Percentiles rank a stretch among this genome's conserved stretches.
Conservation (phyloP, 441 rosid species). For the Daphne laureola region DNA sequence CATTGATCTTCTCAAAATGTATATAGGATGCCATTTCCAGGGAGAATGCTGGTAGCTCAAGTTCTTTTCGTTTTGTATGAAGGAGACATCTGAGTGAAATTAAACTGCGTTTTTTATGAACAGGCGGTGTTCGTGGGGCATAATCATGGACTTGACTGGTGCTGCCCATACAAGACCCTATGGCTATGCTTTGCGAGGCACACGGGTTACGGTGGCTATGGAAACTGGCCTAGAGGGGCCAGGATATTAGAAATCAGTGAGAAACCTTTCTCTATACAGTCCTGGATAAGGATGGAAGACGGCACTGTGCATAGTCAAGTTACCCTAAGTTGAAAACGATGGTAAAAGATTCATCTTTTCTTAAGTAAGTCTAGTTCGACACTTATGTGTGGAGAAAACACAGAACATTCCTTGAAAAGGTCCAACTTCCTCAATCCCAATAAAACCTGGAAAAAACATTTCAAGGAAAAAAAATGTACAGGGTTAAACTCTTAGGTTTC, state of each 20-base stretch:
- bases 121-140: constrained; percentile 92
- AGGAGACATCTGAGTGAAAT: constrained; percentile 8
- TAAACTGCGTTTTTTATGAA: constrained; percentile 9
- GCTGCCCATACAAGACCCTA: constrained; percentile 61
- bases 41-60: too few species aligned
- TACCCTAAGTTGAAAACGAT: constrained; percentile 21
- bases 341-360: too few species aligned
- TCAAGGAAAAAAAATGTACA: too few species aligned
- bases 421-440: too few species aligned
- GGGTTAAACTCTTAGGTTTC: too few species aligned
- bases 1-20: too few species aligned
- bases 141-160: constrained; percentile 95
- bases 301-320: constrained; percentile 53
- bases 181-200: constrained; percentile 96
- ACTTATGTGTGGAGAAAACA: too few species aligned
- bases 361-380: too few species aligned
- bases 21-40: too few species aligned
- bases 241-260: constrained; percentile 61
- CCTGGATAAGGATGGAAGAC: constrained; percentile 93
- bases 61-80: neutral
- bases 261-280: constrained; percentile 46
- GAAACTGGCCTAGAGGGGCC: constrained; percentile 71
- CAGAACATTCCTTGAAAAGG: too few species aligned
- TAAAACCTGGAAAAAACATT: too few species aligned
- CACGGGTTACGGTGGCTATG: constrained; percentile 76